Base-by-base conservation (phyloP, 148 eudicot genomes). In the Cornus kousa region DNA sequence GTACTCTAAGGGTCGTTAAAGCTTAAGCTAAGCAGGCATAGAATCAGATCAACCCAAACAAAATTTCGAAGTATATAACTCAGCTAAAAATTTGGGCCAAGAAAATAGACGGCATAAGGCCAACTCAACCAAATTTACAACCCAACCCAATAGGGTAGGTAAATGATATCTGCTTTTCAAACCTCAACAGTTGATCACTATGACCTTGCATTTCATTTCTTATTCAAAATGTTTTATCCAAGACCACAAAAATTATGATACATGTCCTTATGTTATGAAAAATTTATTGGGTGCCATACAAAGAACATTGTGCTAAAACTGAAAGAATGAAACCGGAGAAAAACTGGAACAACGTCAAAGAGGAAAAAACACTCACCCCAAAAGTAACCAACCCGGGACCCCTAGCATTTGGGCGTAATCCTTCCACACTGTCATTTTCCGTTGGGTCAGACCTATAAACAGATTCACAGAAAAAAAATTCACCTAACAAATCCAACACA, bases 341-440 rank as follows among this genome's bases (percentile, higher is more conserved):
- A 13, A 2, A 4, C 16, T 39, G 57, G 19, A 68, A 60, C 68
- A 55, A 53, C 13, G 6, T 24, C 33, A 19, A 68, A 60, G 39
- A 55, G 23, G 23, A 33, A 22, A 2, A 43, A 76, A 77, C 23
- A 90, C 95, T 78, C 68, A 96, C 99, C 97, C 99, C 99, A 75
- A 96, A 96, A 24, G 99, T 96, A 71, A 96, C 99, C 85, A 96
- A 80, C 68, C 99, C 99, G 67, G 99, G 99, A 74, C 99, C 99
- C 85, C 99, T 94, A 62, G 99, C 98, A 86, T 96, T 96, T 77
- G 99, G 99, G 69, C 99, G 89, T 85, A 96, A 83, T 79, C 99
- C 99, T 91, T 96, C 99, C 72, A 96, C 99, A 72, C 99, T 94
- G 79, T 96, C 99, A 83, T 96, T 96, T 87, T 96, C 99, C 28